These are phyloP conservation scores for Leccinum uliginosum DNA, from an alignment of 768 basidiomycete genomes.

Conservation along the genomic window DNA sequence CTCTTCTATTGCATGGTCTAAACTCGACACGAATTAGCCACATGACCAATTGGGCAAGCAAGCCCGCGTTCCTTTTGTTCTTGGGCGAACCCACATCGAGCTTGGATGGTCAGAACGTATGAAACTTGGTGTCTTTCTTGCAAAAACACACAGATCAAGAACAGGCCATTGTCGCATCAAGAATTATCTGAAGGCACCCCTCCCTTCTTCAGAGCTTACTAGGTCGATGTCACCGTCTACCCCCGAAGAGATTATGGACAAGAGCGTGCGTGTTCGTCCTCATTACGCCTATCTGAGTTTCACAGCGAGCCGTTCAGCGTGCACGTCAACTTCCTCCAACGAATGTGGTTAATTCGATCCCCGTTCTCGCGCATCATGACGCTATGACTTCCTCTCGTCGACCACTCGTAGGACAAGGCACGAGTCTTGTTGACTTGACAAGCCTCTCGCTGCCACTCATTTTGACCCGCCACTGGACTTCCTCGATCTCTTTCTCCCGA, in stretches of 20 bases:
- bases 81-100: constrained; percentile 50
- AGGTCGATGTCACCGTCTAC: constrained; percentile 64
- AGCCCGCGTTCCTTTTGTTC: constrained; percentile 31
- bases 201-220: constrained; percentile 59
- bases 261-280: constrained; percentile 44
- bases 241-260: constrained; percentile 68
- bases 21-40: too few species aligned
- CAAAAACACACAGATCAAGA: constrained; percentile 80
- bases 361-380: constrained; percentile 75
- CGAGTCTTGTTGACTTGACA: constrained; percentile 6
- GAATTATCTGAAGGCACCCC: constrained; percentile 79
- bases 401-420: constrained; percentile 2
- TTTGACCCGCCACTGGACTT: constrained; percentile 75
- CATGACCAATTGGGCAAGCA: constrained; percentile 47
- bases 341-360: constrained; percentile 83
- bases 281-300: constrained; percentile 4
- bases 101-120: constrained; percentile 64
- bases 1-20: too few species aligned
- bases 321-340: constrained; percentile 68
- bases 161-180: constrained; percentile 82
- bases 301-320: constrained; percentile 35
- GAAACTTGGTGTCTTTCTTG: constrained; percentile 78
- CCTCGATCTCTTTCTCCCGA: constrained; percentile 80
- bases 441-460: constrained; percentile 63
- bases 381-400: constrained; percentile 45